Evolutionary conservation across 2,329 filamentous ascomycete species (phyloP).

Genomic region (Trichoderma atrobrunneum): DNA sequence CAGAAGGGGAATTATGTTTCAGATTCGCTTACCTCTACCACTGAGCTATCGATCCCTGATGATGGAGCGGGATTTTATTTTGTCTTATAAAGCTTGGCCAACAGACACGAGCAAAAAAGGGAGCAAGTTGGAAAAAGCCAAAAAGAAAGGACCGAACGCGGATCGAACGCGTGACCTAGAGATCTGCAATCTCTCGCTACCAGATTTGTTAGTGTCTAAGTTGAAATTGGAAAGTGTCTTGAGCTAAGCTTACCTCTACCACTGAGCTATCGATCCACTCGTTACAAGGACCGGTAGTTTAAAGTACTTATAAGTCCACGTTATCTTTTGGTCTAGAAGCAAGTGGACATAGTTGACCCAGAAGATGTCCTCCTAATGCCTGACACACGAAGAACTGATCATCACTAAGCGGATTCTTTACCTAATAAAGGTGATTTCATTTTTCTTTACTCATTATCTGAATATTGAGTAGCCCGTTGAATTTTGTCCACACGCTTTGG

Average conservation of each 20-base stretch:
- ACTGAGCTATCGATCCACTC: constrained; percentile 1
- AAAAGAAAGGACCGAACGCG: constrained; percentile 7
- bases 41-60: constrained; percentile 12
- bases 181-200: constrained; percentile 9
- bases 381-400: too few species aligned
- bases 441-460: too few species aligned
- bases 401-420: too few species aligned
- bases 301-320: too few species aligned
- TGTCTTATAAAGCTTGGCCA: background rate
- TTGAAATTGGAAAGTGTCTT: background rate
- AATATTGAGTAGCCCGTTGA: too few species aligned
- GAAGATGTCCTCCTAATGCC: too few species aligned
- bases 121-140: background rate
- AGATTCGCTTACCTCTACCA: constrained; percentile 4
- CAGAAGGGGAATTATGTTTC: background rate
- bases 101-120: background rate
- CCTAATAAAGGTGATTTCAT: too few species aligned
- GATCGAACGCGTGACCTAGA: constrained; percentile 8
- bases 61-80: background rate
- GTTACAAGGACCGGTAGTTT: background rate
- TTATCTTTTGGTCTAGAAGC: too few species aligned
- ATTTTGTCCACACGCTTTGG: too few species aligned
- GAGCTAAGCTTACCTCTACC: background rate
- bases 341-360: too few species aligned
- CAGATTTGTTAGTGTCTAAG: background rate